phyloP scores from a whole-genome alignment of 768 basidiomycete genomes.

The Hygrophoropsis aurantiaca region DNA sequence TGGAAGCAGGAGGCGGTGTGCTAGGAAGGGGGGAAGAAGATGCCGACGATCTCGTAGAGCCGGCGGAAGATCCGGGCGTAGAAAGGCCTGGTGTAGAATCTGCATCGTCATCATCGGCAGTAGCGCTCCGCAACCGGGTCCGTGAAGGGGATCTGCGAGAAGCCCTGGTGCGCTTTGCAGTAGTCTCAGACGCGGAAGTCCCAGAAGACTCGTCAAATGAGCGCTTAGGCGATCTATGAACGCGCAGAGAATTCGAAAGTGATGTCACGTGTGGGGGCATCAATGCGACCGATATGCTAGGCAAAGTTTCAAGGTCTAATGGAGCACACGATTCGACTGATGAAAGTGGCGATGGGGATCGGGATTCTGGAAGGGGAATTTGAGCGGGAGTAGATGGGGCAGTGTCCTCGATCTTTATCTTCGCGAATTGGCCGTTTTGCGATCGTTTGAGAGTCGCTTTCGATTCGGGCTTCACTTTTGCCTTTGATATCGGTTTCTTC shows the following conservation, averaged over 20 bases:
- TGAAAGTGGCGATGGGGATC: conserved; percentile 36
- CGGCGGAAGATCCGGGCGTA: conserved; percentile 29
- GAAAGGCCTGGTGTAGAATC: conserved; percentile 44
- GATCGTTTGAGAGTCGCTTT: conserved; percentile 15
- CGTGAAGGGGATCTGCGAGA: conserved; percentile 22
- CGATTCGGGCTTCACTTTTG: conserved; percentile 23
- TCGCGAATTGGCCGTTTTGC: conserved; percentile 23
- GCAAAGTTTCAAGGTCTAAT: conserved; percentile 27
- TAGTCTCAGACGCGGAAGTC: conserved; percentile 35
- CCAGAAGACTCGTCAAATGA: conserved; percentile 59
- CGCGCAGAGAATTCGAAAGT: conserved; percentile 25
- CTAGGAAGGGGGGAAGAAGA: conserved; percentile 37
- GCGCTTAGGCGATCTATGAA: conserved; percentile 55
- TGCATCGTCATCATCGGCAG: conserved; percentile 28
- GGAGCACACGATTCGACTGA: conserved; percentile 19
- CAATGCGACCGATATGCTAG: conserved; percentile 23
- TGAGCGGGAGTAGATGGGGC: conserved; percentile 25
- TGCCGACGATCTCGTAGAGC: conserved; percentile 30
- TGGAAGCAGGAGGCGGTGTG: conserved; percentile 21
- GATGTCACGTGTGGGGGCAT: conserved; percentile 13
- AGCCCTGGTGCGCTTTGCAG: conserved; percentile 36
- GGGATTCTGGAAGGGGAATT: conserved; percentile 39
- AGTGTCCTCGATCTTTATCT: conserved; percentile 18
- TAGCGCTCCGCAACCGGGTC: conserved; percentile 11
- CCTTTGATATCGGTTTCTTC: conserved; percentile 34